Percentiles rank a stretch among this genome's conserved stretches.
Evolutionary conservation across 345 rosid genomes (phyloP).

Genomic region (Arabidopsis suecica): DNA sequence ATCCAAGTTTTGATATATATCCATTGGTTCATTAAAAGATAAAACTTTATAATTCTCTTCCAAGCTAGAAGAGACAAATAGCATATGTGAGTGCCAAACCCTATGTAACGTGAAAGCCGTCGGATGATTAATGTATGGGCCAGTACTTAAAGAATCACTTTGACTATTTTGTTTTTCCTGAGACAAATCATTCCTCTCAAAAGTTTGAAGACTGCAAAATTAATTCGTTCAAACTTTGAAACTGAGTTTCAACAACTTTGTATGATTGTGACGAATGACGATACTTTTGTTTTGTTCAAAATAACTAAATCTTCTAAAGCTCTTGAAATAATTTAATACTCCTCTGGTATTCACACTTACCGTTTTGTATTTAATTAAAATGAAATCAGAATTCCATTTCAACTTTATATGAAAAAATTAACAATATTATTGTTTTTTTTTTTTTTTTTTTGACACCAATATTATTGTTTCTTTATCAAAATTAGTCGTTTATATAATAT

Average conservation of each 20-base stretch:
- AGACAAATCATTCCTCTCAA: background rate
- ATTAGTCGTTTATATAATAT: background rate
- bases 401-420: background rate
- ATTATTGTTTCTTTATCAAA: background rate
- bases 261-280: background rate
- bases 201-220: background rate
- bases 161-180: background rate
- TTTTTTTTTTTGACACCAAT: too few species aligned
- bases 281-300: background rate
- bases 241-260: constrained; percentile 11
- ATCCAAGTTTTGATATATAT: background rate
- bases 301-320: background rate
- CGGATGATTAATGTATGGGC: constrained; percentile 17
- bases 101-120: constrained; percentile 8
- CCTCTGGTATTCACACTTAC: background rate
- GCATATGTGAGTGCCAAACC: constrained; percentile 7
- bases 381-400: background rate
- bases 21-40: background rate
- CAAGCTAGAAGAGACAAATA: background rate
- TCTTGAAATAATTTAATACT: background rate
- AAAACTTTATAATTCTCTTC: background rate
- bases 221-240: constrained; percentile 27
- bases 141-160: background rate
- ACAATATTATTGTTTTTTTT: background rate
- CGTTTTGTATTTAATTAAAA: background rate